phyloP scores from a whole-genome alignment of 768 basidiomycete species.

The Leccinum subtestaceum region DNA sequence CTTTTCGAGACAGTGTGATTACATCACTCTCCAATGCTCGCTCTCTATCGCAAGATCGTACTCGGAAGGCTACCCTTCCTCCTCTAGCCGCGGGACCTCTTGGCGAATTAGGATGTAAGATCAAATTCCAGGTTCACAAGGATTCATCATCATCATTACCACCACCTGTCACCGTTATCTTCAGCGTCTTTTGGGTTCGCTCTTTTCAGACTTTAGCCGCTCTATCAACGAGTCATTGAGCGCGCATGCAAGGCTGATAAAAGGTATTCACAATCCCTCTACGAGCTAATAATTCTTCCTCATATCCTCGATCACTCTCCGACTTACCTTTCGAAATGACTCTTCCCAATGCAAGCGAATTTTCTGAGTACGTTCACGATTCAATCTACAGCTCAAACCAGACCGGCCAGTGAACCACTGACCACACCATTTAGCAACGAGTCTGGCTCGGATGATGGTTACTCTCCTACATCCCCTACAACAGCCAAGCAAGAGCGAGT shows the following conservation, averaged over 20 bases:
- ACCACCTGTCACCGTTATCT: slow-evolving; percentile 16
- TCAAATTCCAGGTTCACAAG: no score
- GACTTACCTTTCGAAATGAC: neutral
- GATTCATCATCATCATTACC: neutral
- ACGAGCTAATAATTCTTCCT: neutral
- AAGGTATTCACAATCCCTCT: neutral
- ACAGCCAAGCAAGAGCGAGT: neutral
- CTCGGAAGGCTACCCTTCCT: neutral
- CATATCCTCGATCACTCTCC: neutral
- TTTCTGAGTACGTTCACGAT: neutral
- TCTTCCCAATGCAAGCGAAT: neutral
- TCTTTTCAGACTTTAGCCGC: slow-evolving; percentile 8
- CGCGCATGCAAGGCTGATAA: slow-evolving; percentile 16
- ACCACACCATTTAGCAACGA: neutral
- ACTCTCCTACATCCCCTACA: neutral
- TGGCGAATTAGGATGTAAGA: no score
- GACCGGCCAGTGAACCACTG: neutral
- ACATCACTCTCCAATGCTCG: neutral
- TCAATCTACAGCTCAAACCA: neutral
- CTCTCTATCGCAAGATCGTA: neutral
- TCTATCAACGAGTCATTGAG: neutral
- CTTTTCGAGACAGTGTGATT: neutral
- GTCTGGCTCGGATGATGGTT: neutral
- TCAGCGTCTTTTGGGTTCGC: slow-evolving; percentile 5
- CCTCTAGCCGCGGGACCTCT: slow-evolving; percentile 1